Evolutionary conservation across 2,329 filamentous ascomycete species (phyloP), one percentile per base, ranked within the genome.

Genomic region (Paracoccidioides lutzii): DNA sequence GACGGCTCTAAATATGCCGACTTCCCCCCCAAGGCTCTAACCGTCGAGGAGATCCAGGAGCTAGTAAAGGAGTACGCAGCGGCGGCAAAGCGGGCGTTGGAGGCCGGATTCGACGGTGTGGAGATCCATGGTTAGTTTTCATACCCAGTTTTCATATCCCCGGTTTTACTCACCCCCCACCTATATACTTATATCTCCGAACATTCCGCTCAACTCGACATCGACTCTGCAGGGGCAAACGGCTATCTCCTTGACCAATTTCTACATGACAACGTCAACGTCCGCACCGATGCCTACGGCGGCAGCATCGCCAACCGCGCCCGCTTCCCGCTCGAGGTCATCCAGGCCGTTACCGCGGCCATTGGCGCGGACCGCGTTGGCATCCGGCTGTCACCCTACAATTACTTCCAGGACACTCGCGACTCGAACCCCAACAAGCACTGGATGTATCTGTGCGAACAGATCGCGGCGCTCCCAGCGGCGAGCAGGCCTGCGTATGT

Each of bases 381-480:
- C 1, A 72, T 77, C 15, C 73, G 76, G 0, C 64, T 80, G 14
- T 74, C 73, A 14, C 71, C 62, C 22, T 80, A 55, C 57, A 66
- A 63, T 52, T 60, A 59, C 3, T 72, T 71, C 64, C 67, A 72
- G 60, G 69, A 61, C 8, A 73, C 87, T 82, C 69, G 71, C 40
- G 84, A 85, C 80, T 60, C 67, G 0, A 75, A 87, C 48, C 82
- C 83, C 0, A 64, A 81, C 8, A 78, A 82, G 0, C 82, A 87
- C 58, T 88, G 86, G 63, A 71, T 70, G 0, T 73, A 87, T 61
- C 35, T 52, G 2, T 42, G 49, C 5, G 28, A 41, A 15, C 49
- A 52, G 9, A 64, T 85, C 7, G 73, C 82, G 42, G 62, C 69
- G 33, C 73, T 77, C 45, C 69, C 82, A 8, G 77, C 75, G 54